Percentiles rank a stretch among this genome's conserved stretches.
These are phyloP conservation scores for Hymenoscyphus fructigenus DNA, from an alignment of 2,329 filamentous ascomycete species.

Conservation along the genomic window DNA sequence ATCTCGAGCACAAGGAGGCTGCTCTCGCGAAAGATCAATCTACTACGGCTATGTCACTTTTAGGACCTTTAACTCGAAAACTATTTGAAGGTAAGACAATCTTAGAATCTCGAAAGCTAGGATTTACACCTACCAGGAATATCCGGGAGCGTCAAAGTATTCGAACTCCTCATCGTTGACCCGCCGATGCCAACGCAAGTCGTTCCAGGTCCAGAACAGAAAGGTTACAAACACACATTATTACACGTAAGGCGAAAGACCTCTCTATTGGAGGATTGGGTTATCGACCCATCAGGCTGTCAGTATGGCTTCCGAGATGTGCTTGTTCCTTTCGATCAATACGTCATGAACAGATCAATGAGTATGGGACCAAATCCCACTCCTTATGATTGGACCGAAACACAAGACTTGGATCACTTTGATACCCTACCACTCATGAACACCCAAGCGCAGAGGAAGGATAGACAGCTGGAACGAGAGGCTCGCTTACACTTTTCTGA, in stretches of 20 bases:
- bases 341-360: not conserved
- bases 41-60: not conserved
- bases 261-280: too few species aligned
- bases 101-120: not conserved
- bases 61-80: not conserved
- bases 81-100: not conserved
- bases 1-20: not conserved
- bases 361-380: not conserved
- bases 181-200: not conserved
- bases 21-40: not conserved
- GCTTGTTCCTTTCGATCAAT: not conserved
- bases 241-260: not conserved
- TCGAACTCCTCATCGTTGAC: not conserved
- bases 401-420: conserved; percentile 8
- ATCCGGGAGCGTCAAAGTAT: not conserved
- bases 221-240: not conserved
- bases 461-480: not conserved
- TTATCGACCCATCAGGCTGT: not conserved
- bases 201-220: not conserved
- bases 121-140: not conserved
- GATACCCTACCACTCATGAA: not conserved
- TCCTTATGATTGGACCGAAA: conserved; percentile 3
- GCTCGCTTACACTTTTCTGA: not conserved
- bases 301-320: not conserved
- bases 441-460: not conserved